Percentiles rank a stretch among this genome's conserved stretches.
These are phyloP conservation scores for Ceratobasidium sp. DNA, from an alignment of 1,284 basidiomycete species.

Conservation along the genomic window DNA sequence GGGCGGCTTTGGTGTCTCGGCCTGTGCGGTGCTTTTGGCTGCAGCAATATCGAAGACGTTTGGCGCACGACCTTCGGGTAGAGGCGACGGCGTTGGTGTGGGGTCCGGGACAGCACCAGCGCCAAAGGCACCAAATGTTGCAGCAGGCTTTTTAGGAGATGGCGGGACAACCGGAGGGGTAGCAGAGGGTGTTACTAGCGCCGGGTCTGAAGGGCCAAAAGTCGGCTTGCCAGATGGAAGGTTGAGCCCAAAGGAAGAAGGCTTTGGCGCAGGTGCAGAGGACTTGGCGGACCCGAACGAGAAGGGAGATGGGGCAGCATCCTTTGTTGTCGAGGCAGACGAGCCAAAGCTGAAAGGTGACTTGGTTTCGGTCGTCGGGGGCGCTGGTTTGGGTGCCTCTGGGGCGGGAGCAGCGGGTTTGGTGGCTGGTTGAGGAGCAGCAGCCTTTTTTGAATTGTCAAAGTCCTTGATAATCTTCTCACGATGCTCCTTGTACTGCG, in stretches of 20 bases:
- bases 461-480: constrained; percentile 42
- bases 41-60: constrained; percentile 21
- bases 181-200: constrained; percentile 24
- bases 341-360: constrained; percentile 26
- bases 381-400: not conserved
- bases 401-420: constrained; percentile 1
- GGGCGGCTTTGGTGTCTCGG: constrained; percentile 40
- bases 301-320: constrained; percentile 6
- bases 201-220: constrained; percentile 19
- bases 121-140: constrained; percentile 30
- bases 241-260: constrained; percentile 1
- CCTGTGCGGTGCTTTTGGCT: not conserved
- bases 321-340: not conserved
- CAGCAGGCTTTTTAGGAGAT: constrained; percentile 20
- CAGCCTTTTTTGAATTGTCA: constrained; percentile 18
- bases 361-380: constrained; percentile 11
- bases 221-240: constrained; percentile 12
- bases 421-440: constrained; percentile 23
- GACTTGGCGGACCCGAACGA: constrained; percentile 4
- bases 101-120: constrained; percentile 13
- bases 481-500: constrained; percentile 41
- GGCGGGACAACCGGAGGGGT: constrained; percentile 18
- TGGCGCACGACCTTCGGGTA: constrained; percentile 21
- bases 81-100: constrained; percentile 24
- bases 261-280: not conserved